A percentile compares a stretch with the other conserved stretches of the same genome.
phyloP scores from a whole-genome alignment of 1,284 basidiomycete species.

The Ustilago sp. region DNA sequence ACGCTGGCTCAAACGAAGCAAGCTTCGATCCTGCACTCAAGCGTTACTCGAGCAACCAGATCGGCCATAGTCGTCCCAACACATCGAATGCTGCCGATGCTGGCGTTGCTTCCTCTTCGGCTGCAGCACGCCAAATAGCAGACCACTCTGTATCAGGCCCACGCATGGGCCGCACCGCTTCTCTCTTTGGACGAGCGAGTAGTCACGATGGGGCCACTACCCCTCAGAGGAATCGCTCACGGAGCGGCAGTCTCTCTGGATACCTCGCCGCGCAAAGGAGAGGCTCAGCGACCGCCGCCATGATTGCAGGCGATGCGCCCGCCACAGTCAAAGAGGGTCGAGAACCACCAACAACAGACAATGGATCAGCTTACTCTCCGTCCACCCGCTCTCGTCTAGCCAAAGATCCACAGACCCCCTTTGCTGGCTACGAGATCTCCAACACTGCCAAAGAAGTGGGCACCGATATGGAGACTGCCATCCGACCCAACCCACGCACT shows the following conservation, averaged over 20 bases:
- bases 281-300: constrained; percentile 33
- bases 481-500: constrained; percentile 37
- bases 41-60: constrained; percentile 30
- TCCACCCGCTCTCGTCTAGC: constrained; percentile 2
- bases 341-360: constrained; percentile 13
- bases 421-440: constrained; percentile 36
- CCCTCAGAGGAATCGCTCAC: constrained; percentile 31
- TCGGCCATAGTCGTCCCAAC: constrained; percentile 5
- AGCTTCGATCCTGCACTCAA: constrained; percentile 24
- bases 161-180: constrained; percentile 24
- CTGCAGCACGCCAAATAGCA: constrained; percentile 13
- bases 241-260: constrained; percentile 46
- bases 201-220: constrained; percentile 50
- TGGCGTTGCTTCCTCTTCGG: background rate
- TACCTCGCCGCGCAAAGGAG: constrained; percentile 32
- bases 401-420: constrained; percentile 9
- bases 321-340: constrained; percentile 24
- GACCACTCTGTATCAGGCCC: constrained; percentile 14
- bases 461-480: constrained; percentile 38
- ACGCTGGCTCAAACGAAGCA: constrained; percentile 11
- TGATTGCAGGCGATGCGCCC: constrained; percentile 16
- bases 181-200: constrained; percentile 49
- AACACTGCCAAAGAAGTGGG: constrained; percentile 18
- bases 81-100: constrained; percentile 4
- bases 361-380: constrained; percentile 6